phyloP scores from a whole-genome alignment of 495 filamentous ascomycete species.

The Stereocaulon alpinum region DNA sequence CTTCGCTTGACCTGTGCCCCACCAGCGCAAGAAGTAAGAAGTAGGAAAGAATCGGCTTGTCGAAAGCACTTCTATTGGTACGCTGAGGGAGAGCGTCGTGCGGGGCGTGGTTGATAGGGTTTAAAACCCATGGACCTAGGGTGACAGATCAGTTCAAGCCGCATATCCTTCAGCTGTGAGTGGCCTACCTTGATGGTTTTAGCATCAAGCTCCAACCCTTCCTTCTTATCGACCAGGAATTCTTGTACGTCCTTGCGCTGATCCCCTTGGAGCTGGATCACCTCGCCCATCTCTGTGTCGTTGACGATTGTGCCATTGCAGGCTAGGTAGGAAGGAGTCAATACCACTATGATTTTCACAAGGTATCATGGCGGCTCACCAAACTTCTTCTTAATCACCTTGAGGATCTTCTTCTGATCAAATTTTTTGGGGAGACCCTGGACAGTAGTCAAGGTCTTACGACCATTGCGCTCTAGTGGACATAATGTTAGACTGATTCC shows the following conservation, averaged over 20 bases:
- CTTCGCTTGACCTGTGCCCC: constrained; percentile 9
- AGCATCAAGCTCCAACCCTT: constrained; percentile 79
- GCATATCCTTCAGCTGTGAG: not conserved
- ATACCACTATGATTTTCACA: not conserved
- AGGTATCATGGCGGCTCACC: constrained; percentile 46
- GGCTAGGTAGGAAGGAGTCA: constrained; percentile 39
- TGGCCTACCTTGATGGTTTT: constrained; percentile 87
- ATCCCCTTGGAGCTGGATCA: constrained; percentile 98
- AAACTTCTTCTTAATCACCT: constrained; percentile 99
- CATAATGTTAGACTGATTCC: not conserved
- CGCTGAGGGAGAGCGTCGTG: constrained; percentile 33
- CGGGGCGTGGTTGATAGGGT: constrained; percentile 32
- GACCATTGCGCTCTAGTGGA: constrained; percentile 93
- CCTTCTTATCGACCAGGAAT: constrained; percentile 91
- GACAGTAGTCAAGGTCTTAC: constrained; percentile 99
- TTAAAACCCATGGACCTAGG: constrained; percentile 50
- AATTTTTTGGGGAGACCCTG: constrained; percentile 97
- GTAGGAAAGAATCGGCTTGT: constrained; percentile 9
- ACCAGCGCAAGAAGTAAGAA: constrained; percentile 17
- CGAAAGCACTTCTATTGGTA: constrained; percentile 24
- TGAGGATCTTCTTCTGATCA: constrained; percentile 98
- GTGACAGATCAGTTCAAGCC: not conserved
- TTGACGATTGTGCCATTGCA: constrained; percentile 99
- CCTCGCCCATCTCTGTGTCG: constrained; percentile 96
- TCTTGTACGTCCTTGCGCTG: constrained; percentile 98